Conservation (phyloP, 2,329 filamentous ascomycete species). For the Fusarium proliferatum region DNA sequence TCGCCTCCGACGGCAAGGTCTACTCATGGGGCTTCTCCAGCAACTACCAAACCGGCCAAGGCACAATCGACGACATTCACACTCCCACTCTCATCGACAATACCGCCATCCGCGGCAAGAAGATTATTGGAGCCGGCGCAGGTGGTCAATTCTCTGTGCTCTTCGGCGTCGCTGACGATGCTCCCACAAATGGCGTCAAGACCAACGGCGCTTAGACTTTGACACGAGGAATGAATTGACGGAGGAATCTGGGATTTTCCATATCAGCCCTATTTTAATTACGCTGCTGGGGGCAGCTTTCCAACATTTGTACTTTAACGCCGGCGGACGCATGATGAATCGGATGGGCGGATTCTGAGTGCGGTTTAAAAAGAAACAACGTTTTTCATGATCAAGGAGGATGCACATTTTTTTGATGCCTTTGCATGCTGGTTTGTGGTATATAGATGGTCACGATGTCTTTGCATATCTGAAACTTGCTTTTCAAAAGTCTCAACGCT, state of each 20-base stretch:
- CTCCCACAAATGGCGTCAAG: slow-evolving; percentile 47
- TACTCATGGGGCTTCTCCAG: slow-evolving; percentile 85
- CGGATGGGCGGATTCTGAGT: slow-evolving; percentile 32
- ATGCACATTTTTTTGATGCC: slow-evolving; percentile 1
- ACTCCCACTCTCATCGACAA: slow-evolving; percentile 86
- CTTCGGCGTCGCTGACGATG: slow-evolving; percentile 55
- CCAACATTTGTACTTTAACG: slow-evolving; percentile 32
- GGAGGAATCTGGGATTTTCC: slow-evolving; percentile 15
- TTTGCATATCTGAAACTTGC: slow-evolving; percentile 33
- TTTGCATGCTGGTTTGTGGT: slow-evolving; percentile 17
- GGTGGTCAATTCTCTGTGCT: slow-evolving; percentile 85
- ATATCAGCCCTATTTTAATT: slow-evolving; percentile 33
- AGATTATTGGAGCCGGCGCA: slow-evolving; percentile 82
- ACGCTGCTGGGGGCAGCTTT: slow-evolving; percentile 14
- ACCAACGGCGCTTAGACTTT: slow-evolving; percentile 37
- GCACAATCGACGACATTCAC: slow-evolving; percentile 81
- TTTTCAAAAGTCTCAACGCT: slow-evolving; percentile 18
- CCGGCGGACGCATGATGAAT: slow-evolving; percentile 18
- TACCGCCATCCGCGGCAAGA: slow-evolving; percentile 79
- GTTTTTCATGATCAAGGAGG: slow-evolving; percentile 23
- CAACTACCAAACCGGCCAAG: slow-evolving; percentile 83
- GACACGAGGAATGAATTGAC: slow-evolving; percentile 17
- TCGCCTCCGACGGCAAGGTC: slow-evolving; percentile 76
- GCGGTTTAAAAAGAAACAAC: slow-evolving; percentile 14
- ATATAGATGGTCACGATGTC: slow-evolving; percentile 36